These are phyloP conservation scores for Pyrenophora tritici-repentis DNA, from an alignment of 2,329 filamentous ascomycete genomes.

Conservation along the genomic window DNA sequence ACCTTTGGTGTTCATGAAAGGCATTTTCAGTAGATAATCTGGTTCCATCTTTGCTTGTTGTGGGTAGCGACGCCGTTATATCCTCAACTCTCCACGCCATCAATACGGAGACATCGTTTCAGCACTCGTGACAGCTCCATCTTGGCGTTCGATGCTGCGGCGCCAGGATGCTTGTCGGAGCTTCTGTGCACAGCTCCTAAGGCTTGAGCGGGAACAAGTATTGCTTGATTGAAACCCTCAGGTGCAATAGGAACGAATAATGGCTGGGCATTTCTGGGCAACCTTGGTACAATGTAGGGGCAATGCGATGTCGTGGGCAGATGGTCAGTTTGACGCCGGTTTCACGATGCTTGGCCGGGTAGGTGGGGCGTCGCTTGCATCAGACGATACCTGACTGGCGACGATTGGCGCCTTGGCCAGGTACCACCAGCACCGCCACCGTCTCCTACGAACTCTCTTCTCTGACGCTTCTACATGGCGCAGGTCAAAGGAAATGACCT, in stretches of 20 bases:
- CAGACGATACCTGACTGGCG: constrained; percentile 4
- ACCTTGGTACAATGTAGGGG: constrained; percentile 15
- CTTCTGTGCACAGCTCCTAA: constrained; percentile 9
- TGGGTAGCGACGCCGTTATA: constrained; percentile 12
- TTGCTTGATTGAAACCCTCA: constrained; percentile 24
- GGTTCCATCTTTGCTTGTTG: constrained; percentile 34
- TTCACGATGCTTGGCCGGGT: constrained; percentile 25
- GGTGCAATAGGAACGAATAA: constrained; percentile 5
- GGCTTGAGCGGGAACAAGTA: constrained; percentile 10
- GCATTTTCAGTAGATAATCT: constrained; percentile 45
- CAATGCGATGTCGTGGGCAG: constrained; percentile 12
- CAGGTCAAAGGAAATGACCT: not conserved
- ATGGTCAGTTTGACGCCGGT: constrained; percentile 22
- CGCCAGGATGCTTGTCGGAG: constrained; percentile 18
- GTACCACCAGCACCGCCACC: not conserved
- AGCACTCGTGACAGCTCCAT: constrained; percentile 21
- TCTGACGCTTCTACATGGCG: not conserved
- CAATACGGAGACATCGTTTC: constrained; percentile 21
- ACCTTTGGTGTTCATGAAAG: constrained; percentile 37
- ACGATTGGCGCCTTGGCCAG: not conserved
- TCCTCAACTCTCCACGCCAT: constrained; percentile 5
- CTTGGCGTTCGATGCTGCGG: constrained; percentile 30
- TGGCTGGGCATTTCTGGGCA: constrained; percentile 9
- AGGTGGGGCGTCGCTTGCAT: constrained; percentile 18
- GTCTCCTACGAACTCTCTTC: not conserved